Percentiles rank a stretch among this genome's conserved stretches.
These are phyloP conservation scores for Claviceps sp. DNA, from an alignment of 2,329 filamentous ascomycete species.

Conservation along the genomic window DNA sequence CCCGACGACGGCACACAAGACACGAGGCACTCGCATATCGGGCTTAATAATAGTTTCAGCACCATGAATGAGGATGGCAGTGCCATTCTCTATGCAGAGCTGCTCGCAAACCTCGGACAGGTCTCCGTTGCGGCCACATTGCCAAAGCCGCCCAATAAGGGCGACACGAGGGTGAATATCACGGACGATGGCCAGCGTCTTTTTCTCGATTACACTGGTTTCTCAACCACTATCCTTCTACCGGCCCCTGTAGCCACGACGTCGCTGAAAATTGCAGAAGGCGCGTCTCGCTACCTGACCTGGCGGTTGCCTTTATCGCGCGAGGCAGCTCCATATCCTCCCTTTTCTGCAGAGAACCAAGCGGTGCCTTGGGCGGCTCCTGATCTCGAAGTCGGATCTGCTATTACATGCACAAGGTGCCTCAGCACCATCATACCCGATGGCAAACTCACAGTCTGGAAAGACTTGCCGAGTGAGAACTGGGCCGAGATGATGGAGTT, in stretches of 20 bases:
- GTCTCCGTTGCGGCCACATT: constrained; percentile 45
- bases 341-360: constrained; percentile 23
- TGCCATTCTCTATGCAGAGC: constrained; percentile 47
- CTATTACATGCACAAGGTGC: constrained; percentile 31
- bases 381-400: constrained; percentile 27
- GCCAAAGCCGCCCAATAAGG: constrained; percentile 23
- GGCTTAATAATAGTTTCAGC: background rate
- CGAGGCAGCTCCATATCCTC: constrained; percentile 10
- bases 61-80: background rate
- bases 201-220: constrained; percentile 32
- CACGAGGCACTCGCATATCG: background rate
- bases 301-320: constrained; percentile 38
- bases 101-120: constrained; percentile 51
- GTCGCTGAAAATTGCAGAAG: constrained; percentile 24
- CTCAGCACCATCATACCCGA: constrained; percentile 22
- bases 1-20: background rate
- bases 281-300: constrained; percentile 23
- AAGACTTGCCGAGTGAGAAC: constrained; percentile 87
- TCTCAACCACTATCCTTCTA: constrained; percentile 22
- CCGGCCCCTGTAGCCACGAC: constrained; percentile 26
- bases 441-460: constrained; percentile 49
- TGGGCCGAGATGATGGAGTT: constrained; percentile 99
- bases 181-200: constrained; percentile 32
- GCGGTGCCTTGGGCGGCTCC: constrained; percentile 42
- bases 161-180: constrained; percentile 30